These are phyloP conservation scores for Leucosporidium creatinivorum DNA, from an alignment of 768 basidiomycete species.

Conservation along the genomic window DNA sequence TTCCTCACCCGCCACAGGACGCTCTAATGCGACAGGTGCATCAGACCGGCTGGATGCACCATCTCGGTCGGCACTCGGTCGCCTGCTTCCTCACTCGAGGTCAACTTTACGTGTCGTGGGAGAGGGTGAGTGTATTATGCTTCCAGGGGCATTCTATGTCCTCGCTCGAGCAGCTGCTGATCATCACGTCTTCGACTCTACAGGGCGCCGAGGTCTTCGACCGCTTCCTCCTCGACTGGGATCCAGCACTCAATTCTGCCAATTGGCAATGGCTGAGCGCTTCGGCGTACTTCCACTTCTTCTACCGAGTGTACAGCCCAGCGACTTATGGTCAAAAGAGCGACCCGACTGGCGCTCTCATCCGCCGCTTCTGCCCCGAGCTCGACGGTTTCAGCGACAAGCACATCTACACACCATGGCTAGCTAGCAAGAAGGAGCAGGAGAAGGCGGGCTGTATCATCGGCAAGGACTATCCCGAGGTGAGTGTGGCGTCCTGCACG, in stretches of 20 bases:
- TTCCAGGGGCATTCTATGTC: too few species aligned
- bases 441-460: conserved; percentile 42
- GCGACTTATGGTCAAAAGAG: conserved; percentile 35
- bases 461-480: conserved; percentile 42
- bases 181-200: too few species aligned
- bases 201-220: conserved; percentile 45
- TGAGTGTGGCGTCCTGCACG: background rate
- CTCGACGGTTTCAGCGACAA: conserved; percentile 45
- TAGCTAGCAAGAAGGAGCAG: conserved; percentile 40
- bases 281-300: conserved; percentile 42
- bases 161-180: too few species aligned
- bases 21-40: conserved; percentile 43
- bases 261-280: conserved; percentile 42
- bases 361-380: conserved; percentile 44
- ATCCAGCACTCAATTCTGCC: background rate
- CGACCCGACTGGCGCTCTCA: conserved; percentile 41
- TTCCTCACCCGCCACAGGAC: conserved; percentile 35
- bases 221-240: conserved; percentile 44
- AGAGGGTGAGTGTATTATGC: conserved; percentile 26
- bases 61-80: conserved; percentile 42
- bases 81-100: conserved; percentile 45
- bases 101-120: conserved; percentile 45
- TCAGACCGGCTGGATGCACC: conserved; percentile 45
- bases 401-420: conserved; percentile 44
- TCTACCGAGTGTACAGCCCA: conserved; percentile 32